Evolutionary conservation across 176 grass and related monocot genomes (phyloP), one percentile per base, ranked within the genome.

Genomic region (Paspalum vaginatum): DNA sequence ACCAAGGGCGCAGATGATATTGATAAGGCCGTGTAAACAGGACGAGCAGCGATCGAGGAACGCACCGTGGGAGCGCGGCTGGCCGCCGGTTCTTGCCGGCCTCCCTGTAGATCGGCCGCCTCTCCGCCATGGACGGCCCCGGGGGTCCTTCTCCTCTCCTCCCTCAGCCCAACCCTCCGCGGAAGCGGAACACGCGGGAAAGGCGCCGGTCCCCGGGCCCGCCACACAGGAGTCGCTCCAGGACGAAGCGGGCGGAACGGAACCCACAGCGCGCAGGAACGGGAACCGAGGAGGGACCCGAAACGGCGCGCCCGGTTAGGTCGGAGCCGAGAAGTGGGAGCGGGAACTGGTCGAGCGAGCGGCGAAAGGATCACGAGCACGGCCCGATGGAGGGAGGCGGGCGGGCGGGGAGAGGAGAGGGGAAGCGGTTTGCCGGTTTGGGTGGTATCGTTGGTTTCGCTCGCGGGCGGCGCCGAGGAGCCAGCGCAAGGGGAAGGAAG

Each of bases 381-480:
- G 37, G 5, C 5, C 11, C 2, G 65, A 6, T 46, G 52, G 65
- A 22, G 7, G 55, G 51, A 21, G 54, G 39, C 2, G 7, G 51
- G 72, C 39, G 25, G 27, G 11, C n/a, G 41, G 60, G 14, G 20
- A 3, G 12, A 18, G 5, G 51, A 9, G 44, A 37, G 11, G 9
- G 27, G 46, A 48, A 9, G 50, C 32, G 75, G 74, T 51, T 68
- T 45, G 75, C 62, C 77, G 83, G 66, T 77, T 72, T 75, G 76
- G 76, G 76, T 50, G 67, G 87, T 56, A 62, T 85, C 77, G 87
- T 84, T 70, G 87, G 82, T 81, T 89, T 89, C 77, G 77, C 15
- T 74, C 82, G 81, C 70, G 10, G 63, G 38, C 53, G 70, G 81
- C 41, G 72, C 39, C 8, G 24, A 22, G 16, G 70, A 16, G 40